phyloP scores from a whole-genome alignment of 441 rosid species.

The Melastoma candidum region DNA sequence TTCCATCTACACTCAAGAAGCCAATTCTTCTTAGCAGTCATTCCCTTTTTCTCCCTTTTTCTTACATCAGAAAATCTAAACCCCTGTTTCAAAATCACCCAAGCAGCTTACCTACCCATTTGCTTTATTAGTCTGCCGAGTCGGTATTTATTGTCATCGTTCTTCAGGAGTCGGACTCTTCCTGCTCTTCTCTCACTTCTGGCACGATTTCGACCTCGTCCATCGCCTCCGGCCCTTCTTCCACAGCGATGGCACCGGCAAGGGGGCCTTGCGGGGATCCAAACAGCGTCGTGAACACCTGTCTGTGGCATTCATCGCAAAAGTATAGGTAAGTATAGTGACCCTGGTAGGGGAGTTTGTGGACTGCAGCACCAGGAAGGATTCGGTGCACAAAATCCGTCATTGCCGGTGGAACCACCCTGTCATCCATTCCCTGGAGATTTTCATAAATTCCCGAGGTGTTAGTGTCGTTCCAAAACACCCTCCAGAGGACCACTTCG shows the following conservation, averaged over 20 bases:
- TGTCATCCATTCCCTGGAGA: constrained; percentile 55
- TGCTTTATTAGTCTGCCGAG: too few species aligned
- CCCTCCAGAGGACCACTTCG: too few species aligned
- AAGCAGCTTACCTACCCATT: too few species aligned
- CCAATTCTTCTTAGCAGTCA: too few species aligned
- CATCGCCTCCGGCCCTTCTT: constrained; percentile 17
- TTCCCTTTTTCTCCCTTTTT: too few species aligned
- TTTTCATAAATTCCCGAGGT: neutral
- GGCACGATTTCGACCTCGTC: constrained; percentile 1
- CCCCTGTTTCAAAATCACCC: too few species aligned
- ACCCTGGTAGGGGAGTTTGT: constrained; percentile 63
- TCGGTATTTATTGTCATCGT: too few species aligned
- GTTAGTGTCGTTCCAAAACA: too few species aligned
- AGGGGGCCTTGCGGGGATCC: constrained; percentile 56
- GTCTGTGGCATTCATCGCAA: constrained; percentile 57
- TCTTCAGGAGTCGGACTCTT: too few species aligned
- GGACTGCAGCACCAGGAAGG: constrained; percentile 57
- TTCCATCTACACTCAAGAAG: too few species aligned
- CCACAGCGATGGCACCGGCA: constrained; percentile 4
- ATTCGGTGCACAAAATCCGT: constrained; percentile 55
- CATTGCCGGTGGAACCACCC: constrained; percentile 53
- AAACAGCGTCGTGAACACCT: constrained; percentile 50
- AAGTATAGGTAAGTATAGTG: constrained; percentile 53
- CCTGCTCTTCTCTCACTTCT: too few species aligned
- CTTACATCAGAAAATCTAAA: too few species aligned